Percentiles rank a stretch among this genome's conserved stretches.
Conservation (phyloP, 306 rosid species). For the Gillenia trifoliata region DNA sequence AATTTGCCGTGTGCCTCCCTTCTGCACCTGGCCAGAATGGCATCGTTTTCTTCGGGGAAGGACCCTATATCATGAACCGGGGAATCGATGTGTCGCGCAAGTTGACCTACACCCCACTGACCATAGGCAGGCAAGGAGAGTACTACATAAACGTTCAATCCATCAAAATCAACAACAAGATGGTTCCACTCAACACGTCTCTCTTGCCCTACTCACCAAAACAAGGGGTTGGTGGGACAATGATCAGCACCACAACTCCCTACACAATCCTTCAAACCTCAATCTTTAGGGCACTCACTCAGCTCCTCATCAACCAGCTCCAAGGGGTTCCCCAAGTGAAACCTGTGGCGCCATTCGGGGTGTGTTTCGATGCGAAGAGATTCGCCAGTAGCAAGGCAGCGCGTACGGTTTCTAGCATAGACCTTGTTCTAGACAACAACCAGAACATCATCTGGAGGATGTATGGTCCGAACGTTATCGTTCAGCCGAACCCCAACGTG, state of each 20-base stretch:
- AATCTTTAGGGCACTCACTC: conserved; percentile 21
- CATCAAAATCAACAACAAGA: conserved; percentile 32
- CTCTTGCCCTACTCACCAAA: not conserved
- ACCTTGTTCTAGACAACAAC: conserved; percentile 30
- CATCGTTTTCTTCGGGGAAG: conserved; percentile 38
- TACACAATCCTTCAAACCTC: conserved; percentile 35
- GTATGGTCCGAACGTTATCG: conserved; percentile 33
- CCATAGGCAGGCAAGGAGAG: conserved; percentile 33
- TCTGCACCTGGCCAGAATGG: conserved; percentile 16
- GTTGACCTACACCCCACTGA: conserved; percentile 34
- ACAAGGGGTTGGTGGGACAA: conserved; percentile 19
- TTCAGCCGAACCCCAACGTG: conserved; percentile 27
- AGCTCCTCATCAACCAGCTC: conserved; percentile 16
- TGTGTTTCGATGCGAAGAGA: conserved; percentile 32
- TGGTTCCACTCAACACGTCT: conserved; percentile 5
- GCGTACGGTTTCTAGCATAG: conserved; percentile 22
- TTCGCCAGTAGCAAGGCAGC: conserved; percentile 4
- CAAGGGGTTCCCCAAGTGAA: conserved; percentile 17
- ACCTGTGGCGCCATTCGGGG: conserved; percentile 40
- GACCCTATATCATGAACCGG: conserved; percentile 5
- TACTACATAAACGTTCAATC: conserved; percentile 30
- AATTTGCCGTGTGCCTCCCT: conserved; percentile 44
- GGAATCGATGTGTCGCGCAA: conserved; percentile 21
- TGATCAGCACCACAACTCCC: conserved; percentile 43
- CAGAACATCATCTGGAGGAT: conserved; percentile 34